These are phyloP conservation scores for Sporothrix inflata DNA, from an alignment of 2,329 filamentous ascomycete genomes.

Conservation along the genomic window DNA sequence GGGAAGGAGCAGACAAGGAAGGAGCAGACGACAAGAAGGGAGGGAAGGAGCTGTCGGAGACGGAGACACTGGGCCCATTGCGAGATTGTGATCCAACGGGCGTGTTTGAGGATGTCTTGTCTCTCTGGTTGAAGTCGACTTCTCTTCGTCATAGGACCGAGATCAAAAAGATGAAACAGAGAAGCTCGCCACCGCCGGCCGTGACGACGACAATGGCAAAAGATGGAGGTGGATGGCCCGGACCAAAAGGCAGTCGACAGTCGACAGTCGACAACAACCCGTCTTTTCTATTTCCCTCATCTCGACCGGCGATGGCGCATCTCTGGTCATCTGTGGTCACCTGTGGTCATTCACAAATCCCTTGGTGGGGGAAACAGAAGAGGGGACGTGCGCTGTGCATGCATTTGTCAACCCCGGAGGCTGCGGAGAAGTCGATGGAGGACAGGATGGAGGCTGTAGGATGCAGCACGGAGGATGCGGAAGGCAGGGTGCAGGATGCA, in stretches of 20 bases:
- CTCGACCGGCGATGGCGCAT: not conserved
- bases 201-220: not conserved
- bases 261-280: too few species aligned
- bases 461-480: not conserved
- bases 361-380: not conserved
- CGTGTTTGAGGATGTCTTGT: not conserved
- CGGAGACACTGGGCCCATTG: not conserved
- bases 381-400: slow-evolving; percentile 9
- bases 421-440: not conserved
- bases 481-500: not conserved
- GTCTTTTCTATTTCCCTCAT: not conserved
- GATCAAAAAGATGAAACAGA: slow-evolving; percentile 1
- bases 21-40: not conserved
- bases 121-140: too few species aligned
- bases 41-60: not conserved
- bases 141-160: not conserved
- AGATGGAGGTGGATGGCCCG: not conserved
- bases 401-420: not conserved
- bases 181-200: not conserved
- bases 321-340: not conserved
- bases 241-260: too few species aligned
- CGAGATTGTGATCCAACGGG: not conserved
- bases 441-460: not conserved
- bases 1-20: too few species aligned
- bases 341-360: not conserved